phyloP scores from a whole-genome alignment of 2,329 filamentous ascomycete species.

The Pseudogymnoascus sp. region DNA sequence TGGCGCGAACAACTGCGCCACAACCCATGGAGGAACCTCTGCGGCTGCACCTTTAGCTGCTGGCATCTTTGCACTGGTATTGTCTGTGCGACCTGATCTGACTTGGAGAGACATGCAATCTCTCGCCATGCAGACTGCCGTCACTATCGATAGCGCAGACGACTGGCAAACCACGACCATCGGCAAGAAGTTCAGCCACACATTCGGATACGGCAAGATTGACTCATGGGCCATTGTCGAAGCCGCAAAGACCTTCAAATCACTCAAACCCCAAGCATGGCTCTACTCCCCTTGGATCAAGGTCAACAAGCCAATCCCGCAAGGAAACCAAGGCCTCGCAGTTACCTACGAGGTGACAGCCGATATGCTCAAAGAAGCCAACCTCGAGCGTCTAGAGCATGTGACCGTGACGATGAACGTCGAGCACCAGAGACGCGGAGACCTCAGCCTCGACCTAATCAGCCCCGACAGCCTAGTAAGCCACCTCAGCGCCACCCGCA shows the following conservation, averaged over 20 bases:
- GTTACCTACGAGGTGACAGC: conserved; percentile 75
- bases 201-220: conserved; percentile 91
- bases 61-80: conserved; percentile 81
- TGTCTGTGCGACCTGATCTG: conserved; percentile 77
- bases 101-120: conserved; percentile 95
- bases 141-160: conserved; percentile 66
- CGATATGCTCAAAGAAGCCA: conserved; percentile 72
- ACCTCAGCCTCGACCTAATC: conserved; percentile 83
- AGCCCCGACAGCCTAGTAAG: conserved; percentile 77
- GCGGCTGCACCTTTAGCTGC: conserved; percentile 89
- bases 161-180: conserved; percentile 77
- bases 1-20: conserved; percentile 70
- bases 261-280: conserved; percentile 94
- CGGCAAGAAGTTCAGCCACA: conserved; percentile 85
- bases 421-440: conserved; percentile 76
- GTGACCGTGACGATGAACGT: conserved; percentile 98
- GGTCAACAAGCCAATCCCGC: conserved; percentile 75
- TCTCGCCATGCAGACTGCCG: conserved; percentile 74
- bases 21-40: conserved; percentile 85
- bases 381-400: conserved; percentile 82
- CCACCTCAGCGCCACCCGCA: conserved; percentile 70
- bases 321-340: conserved; percentile 71
- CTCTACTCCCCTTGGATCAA: conserved; percentile 89
- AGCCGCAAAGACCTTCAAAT: conserved; percentile 73
- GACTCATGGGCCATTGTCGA: conserved; percentile 83